Evolutionary conservation across 352 stramenopile species (phyloP).

Genomic region (Phytophthora ohioensis): DNA sequence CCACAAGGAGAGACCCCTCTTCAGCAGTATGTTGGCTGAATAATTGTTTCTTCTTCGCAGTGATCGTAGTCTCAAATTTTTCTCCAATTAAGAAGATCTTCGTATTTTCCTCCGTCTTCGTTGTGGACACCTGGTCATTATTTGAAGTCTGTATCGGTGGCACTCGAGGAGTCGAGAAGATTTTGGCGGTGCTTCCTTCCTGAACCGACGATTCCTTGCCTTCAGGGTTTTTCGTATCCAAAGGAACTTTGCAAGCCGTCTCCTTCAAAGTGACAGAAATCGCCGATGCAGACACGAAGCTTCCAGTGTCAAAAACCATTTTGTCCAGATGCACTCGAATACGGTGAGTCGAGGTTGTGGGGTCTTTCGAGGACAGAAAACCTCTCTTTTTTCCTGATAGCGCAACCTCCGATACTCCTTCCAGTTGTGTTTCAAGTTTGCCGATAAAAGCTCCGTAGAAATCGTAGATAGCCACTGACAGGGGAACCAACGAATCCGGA

Average conservation of each 20-base stretch:
- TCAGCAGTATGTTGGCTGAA: constrained; percentile 16
- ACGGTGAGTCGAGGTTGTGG: constrained; percentile 12
- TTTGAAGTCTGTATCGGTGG: constrained; percentile 10
- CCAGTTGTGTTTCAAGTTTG: constrained; percentile 35
- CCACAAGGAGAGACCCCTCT: constrained; percentile 57
- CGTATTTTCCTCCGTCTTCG: neutral
- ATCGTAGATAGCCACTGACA: constrained; percentile 48
- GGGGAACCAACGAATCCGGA: constrained; percentile 17
- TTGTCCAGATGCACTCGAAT: constrained; percentile 39
- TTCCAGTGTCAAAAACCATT: constrained; percentile 37
- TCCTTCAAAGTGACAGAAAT: constrained; percentile 48
- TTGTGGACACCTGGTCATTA: neutral
- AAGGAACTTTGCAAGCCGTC: constrained; percentile 22
- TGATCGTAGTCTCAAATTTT: constrained; percentile 34
- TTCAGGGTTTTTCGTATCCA: constrained; percentile 14
- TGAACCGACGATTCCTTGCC: constrained; percentile 11
- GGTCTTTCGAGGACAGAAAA: constrained; percentile 30
- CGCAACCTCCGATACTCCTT: constrained; percentile 8
- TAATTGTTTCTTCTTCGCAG: constrained; percentile 27
- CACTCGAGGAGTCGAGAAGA: constrained; percentile 42
- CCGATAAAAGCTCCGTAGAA: constrained; percentile 39
- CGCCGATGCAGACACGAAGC: constrained; percentile 21
- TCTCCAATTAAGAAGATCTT: constrained; percentile 37
- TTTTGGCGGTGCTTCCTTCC: constrained; percentile 13
- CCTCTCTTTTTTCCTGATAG: constrained; percentile 30